Percentiles rank a stretch among this genome's conserved stretches.
Evolutionary conservation across 106 monocot species (phyloP).

Genomic region (Amphibolis antarctica): DNA sequence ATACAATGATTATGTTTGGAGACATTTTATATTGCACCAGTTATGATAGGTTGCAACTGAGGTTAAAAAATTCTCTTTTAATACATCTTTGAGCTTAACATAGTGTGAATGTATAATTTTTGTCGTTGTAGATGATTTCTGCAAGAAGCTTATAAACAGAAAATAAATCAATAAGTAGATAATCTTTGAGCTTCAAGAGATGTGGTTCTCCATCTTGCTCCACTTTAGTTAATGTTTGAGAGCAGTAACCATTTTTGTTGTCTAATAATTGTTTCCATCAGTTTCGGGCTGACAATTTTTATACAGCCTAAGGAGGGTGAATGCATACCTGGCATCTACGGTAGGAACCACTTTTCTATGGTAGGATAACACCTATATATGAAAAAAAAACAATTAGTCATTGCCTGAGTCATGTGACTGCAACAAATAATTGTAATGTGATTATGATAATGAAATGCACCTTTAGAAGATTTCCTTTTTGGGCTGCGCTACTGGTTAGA

Average conservation of each 20-base stretch:
- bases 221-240: background rate
- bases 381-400: background rate
- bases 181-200: background rate
- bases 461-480: background rate
- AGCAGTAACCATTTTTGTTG: background rate
- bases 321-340: slow-evolving; percentile 1
- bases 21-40: too few species aligned
- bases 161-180: background rate
- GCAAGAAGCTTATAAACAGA: too few species aligned
- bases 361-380: slow-evolving; percentile 1
- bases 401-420: background rate
- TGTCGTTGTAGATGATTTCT: too few species aligned
- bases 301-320: background rate
- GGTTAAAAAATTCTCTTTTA: too few species aligned
- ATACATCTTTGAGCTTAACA: too few species aligned
- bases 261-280: background rate
- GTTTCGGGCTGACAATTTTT: background rate
- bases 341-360: background rate
- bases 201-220: background rate
- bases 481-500: background rate
- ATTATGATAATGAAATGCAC: background rate
- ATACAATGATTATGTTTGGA: too few species aligned
- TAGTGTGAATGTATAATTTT: too few species aligned
- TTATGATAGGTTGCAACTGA: too few species aligned
- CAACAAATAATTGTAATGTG: background rate